Conservation (phyloP, 257 asterid species). For the Coffea eugenioides region DNA sequence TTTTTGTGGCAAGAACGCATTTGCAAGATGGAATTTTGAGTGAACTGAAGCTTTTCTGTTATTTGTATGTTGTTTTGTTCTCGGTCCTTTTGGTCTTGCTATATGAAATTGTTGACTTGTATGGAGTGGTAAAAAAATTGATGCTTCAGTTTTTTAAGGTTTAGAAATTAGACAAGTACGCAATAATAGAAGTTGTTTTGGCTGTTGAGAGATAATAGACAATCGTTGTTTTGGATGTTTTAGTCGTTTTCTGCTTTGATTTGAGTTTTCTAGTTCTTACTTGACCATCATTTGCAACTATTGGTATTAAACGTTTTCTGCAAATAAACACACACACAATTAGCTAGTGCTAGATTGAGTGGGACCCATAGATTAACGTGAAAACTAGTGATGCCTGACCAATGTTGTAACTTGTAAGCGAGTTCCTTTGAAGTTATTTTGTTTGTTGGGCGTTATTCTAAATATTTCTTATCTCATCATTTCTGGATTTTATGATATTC, state of each 20-base stretch:
- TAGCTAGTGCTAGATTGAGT: background rate
- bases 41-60: background rate
- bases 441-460: background rate
- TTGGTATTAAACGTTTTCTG: background rate
- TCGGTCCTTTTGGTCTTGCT: background rate
- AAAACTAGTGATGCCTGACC: background rate
- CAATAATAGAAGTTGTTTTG: background rate
- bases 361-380: background rate
- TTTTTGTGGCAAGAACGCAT: background rate
- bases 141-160: background rate
- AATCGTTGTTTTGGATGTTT: background rate
- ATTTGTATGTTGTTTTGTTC: background rate
- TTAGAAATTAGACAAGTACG: background rate
- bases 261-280: background rate
- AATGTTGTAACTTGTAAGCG: background rate
- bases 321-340: background rate
- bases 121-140: background rate
- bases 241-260: background rate
- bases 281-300: background rate
- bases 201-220: background rate
- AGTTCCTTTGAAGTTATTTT: background rate
- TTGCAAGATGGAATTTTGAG: background rate
- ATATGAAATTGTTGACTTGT: background rate
- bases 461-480: too few relatives aligned
- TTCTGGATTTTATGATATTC: background rate